Conservation (phyloP, 768 basidiomycete species). For the Suillus variegatus region DNA sequence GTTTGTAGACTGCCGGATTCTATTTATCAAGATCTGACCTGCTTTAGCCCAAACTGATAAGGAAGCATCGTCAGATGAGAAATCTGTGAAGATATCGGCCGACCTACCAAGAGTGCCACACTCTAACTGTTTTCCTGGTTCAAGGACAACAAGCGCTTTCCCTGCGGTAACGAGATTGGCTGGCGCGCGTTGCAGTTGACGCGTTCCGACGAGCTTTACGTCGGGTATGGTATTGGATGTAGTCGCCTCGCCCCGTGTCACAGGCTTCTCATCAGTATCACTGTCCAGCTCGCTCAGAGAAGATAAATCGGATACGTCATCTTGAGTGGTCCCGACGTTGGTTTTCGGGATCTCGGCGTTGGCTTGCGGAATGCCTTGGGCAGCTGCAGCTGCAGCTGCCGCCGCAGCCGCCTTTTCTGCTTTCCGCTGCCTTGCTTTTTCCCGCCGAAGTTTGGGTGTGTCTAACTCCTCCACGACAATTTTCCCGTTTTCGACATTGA, state of each 20-base stretch:
- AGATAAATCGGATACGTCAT: conserved; percentile 44
- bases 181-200: conserved; percentile 13
- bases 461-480: conserved; percentile 73
- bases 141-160: conserved; percentile 35
- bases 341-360: conserved; percentile 11
- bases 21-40: conserved; percentile 38
- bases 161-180: conserved; percentile 18
- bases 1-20: not conserved
- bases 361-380: not conserved
- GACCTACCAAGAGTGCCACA: conserved; percentile 67
- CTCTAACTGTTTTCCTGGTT: conserved; percentile 40
- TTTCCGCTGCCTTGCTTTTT: conserved; percentile 53
- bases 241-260: conserved; percentile 8
- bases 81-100: not conserved
- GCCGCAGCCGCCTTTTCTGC: conserved; percentile 35
- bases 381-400: conserved; percentile 12
- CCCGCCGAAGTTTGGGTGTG: conserved; percentile 64
- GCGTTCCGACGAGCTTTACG: not conserved
- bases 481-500: conserved; percentile 42
- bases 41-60: conserved; percentile 82
- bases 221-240: conserved; percentile 13
- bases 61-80: conserved; percentile 8
- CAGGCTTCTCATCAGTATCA: conserved; percentile 16
- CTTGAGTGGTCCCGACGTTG: conserved; percentile 19
- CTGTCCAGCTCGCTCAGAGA: conserved; percentile 47